phyloP scores from a whole-genome alignment of 2,329 filamentous ascomycete genomes.

The Rhytidhysteron rufulum region DNA sequence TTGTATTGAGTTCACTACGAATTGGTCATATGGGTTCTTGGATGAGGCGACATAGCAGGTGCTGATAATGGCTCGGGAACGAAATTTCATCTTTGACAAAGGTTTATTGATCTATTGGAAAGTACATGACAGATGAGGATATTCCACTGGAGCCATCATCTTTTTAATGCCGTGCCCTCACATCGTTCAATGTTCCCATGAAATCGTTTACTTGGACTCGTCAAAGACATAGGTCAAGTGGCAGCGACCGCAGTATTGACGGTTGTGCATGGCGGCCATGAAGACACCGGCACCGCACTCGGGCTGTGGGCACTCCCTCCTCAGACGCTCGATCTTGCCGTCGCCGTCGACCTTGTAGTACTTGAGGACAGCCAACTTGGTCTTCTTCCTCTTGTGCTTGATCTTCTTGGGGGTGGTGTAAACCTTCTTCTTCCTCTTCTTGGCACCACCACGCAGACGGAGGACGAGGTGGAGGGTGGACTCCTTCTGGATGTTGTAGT shows the following conservation, averaged over 20 bases:
- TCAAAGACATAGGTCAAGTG: constrained; percentile 70
- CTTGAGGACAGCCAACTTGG: constrained; percentile 99
- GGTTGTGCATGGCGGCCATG: constrained; percentile 99
- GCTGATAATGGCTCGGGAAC: too few relatives aligned
- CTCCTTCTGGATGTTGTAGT: constrained; percentile 99
- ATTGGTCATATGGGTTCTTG: too few relatives aligned
- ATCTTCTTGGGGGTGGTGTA: constrained; percentile 99
- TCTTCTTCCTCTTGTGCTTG: constrained; percentile 99
- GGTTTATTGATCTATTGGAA: not conserved
- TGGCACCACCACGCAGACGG: constrained; percentile 91
- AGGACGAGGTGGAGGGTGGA: constrained; percentile 97
- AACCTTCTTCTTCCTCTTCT: constrained; percentile 99
- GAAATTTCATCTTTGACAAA: too few relatives aligned
- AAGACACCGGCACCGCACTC: constrained; percentile 99
- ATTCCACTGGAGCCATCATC: not conserved
- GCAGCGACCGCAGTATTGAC: constrained; percentile 86
- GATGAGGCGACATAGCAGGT: too few relatives aligned
- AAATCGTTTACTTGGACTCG: constrained; percentile 53
- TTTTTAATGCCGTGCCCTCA: not conserved
- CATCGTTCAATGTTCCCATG: constrained; percentile 10
- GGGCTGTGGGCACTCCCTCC: constrained; percentile 83
- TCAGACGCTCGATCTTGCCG: constrained; percentile 99
- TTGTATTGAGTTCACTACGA: too few relatives aligned
- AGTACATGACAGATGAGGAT: not conserved
- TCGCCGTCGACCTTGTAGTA: constrained; percentile 99